Evolutionary conservation across 2,329 filamentous ascomycete species (phyloP).

Genomic region (Venturia pyrina): DNA sequence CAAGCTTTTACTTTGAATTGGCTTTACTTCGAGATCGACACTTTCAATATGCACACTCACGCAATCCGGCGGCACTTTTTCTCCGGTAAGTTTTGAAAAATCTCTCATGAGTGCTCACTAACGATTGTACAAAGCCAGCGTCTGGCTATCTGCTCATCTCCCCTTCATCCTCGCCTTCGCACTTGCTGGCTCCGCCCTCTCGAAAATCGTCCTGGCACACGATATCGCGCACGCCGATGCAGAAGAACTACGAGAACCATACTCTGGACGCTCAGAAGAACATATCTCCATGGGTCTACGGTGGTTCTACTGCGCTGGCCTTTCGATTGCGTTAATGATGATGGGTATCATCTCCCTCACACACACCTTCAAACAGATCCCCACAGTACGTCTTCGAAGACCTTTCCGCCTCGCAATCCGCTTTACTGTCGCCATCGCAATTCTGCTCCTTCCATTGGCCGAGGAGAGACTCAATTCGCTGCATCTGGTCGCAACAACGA

Average conservation of each 20-base stretch:
- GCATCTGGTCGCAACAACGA: slow-evolving; percentile 29
- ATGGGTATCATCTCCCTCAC: slow-evolving; percentile 46
- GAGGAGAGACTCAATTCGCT: slow-evolving; percentile 28
- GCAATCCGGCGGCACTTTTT: slow-evolving; percentile 46
- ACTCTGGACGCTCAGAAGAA: slow-evolving; percentile 38
- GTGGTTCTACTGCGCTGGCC: slow-evolving; percentile 56
- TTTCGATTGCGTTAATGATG: slow-evolving; percentile 44
- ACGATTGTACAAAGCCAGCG: slow-evolving; percentile 27
- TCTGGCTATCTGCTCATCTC: slow-evolving; percentile 49
- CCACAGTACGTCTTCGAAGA: slow-evolving; percentile 41
- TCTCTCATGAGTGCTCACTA: neutral
- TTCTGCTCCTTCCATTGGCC: slow-evolving; percentile 47
- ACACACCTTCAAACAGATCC: slow-evolving; percentile 46
- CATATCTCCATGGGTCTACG: slow-evolving; percentile 45
- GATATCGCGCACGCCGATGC: slow-evolving; percentile 41
- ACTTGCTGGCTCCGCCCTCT: slow-evolving; percentile 47
- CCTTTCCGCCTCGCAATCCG: slow-evolving; percentile 43
- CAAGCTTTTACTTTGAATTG: slow-evolving; percentile 52
- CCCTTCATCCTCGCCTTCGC: slow-evolving; percentile 56
- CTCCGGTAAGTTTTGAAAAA: slow-evolving; percentile 27
- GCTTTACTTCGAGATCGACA: slow-evolving; percentile 56
- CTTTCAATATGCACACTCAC: slow-evolving; percentile 45
- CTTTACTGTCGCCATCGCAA: slow-evolving; percentile 37
- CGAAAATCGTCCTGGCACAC: slow-evolving; percentile 48
- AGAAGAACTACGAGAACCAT: slow-evolving; percentile 41